A percentile compares a stretch with the other conserved stretches of the same genome.
phyloP scores from a whole-genome alignment of 1,284 basidiomycete genomes.

The Cutaneotrichosporon mucoides region DNA sequence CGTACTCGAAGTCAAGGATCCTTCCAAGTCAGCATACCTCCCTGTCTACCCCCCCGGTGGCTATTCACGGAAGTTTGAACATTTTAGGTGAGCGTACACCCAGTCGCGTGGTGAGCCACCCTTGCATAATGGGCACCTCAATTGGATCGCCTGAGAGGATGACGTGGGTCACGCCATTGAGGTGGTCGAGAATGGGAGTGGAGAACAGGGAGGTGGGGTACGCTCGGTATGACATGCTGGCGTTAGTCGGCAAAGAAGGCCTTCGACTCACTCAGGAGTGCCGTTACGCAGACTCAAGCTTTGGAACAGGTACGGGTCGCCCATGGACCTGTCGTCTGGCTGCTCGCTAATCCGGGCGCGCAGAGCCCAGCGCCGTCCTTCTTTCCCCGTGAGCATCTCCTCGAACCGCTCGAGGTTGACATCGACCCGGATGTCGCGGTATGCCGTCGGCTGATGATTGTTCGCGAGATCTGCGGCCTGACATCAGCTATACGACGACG shows the following conservation, averaged over 20 bases:
- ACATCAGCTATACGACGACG: neutral
- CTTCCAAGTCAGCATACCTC: neutral
- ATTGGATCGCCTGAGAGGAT: neutral
- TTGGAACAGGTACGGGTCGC: conserved; percentile 1
- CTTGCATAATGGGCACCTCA: neutral
- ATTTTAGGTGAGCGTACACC: neutral
- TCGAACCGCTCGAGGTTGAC: neutral
- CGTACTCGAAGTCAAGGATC: neutral
- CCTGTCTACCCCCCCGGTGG: neutral
- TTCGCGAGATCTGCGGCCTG: neutral
- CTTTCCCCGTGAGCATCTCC: neutral
- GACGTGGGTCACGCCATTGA: conserved; percentile 1
- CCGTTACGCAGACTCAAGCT: neutral
- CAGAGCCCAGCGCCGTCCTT: neutral
- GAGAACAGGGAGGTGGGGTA: conserved; percentile 1
- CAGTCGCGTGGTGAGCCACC: neutral
- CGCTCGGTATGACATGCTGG: neutral
- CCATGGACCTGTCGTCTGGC: neutral
- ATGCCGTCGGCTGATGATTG: neutral
- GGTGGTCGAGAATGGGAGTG: conserved; percentile 1
- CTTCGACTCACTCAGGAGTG: neutral
- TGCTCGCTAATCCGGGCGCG: neutral
- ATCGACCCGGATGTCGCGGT: neutral
- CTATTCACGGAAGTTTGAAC: neutral
- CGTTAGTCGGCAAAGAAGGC: neutral